Evolutionary conservation across 257 asterid genomes (phyloP).

Genomic region (Phtheirospermum japonicum): DNA sequence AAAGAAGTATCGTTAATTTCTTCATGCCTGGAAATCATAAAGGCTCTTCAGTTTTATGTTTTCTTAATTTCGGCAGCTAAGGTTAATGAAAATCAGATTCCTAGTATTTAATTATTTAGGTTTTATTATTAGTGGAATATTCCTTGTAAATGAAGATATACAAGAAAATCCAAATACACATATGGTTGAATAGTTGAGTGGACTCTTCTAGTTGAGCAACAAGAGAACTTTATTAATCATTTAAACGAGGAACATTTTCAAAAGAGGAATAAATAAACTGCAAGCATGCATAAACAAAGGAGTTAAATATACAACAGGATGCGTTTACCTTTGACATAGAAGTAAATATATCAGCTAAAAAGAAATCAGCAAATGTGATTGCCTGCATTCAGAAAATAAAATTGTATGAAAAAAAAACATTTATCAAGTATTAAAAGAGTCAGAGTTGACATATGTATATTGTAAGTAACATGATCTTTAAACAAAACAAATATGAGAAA

Average conservation of each 20-base stretch:
- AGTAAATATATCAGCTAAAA: slow-evolving; percentile 90
- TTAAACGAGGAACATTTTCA: slow-evolving; percentile 12
- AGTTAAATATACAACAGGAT: slow-evolving; percentile 20
- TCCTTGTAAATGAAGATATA: too few relatives aligned
- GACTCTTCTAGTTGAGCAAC: too few relatives aligned
- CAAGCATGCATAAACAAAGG: slow-evolving; percentile 24
- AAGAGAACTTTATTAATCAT: not conserved
- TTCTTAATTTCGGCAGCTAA: too few relatives aligned
- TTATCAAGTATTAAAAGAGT: not conserved
- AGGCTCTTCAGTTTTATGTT: too few relatives aligned
- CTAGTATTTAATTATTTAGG: not conserved
- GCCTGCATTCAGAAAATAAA: slow-evolving; percentile 55
- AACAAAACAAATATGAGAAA: slow-evolving; percentile 3
- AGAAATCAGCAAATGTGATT: slow-evolving; percentile 86
- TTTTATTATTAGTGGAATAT: not conserved
- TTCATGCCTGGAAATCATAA: too few relatives aligned
- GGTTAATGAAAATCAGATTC: too few relatives aligned
- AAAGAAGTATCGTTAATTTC: too few relatives aligned
- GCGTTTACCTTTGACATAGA: slow-evolving; percentile 94
- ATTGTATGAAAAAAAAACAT: slow-evolving; percentile 25
- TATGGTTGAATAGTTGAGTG: too few relatives aligned
- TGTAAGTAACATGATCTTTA: not conserved
- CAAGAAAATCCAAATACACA: too few relatives aligned
- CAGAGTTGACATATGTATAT: not conserved
- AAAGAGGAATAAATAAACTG: slow-evolving; percentile 10